Evolutionary conservation across 2,329 filamentous ascomycete genomes (phyloP), one percentile per base, ranked within the genome.

Genomic region (Fusarium zealandicum): DNA sequence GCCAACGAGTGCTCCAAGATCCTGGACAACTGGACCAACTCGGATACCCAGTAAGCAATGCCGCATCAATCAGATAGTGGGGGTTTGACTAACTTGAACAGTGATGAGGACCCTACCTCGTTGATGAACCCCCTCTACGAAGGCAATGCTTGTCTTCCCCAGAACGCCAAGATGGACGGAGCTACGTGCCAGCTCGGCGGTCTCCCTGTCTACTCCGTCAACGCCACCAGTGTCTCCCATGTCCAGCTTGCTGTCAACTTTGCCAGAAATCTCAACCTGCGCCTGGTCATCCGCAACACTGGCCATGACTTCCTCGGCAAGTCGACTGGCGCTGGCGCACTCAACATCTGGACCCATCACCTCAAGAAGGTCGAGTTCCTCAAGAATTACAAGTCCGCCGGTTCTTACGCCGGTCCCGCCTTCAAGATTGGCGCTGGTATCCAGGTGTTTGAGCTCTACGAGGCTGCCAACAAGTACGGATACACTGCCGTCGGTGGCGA

Each of bases 281-380:
- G 78, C 4, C 66, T 81, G 20, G 74, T 79, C 16, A 71, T 80
- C 48, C 80, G 61, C 52, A 69, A 81, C 69, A 81, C 78, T 1
- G 79, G 78, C 46, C 79, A 81, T 57, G 77, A 79, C 57, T 80
- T 78, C 65, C 69, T 72, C 17, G 85, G 84, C 40, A 82, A 82
- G 45, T 83, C 80, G 2, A 83, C 83, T 0, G 85, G 85, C 16
- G 80, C 78, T 25, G 85, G 85, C 4, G 75, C 80, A 1, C 69
- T 86, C 5, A 75, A 77, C 8, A 74, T 86, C 42, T 86, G 84
- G 78, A 85, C 79, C 10, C 82, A 85, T 56, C 69, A 78, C 60
- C 75, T 86, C 40, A 79, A 82, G 61, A 71, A 76, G 9, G 57
- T 68, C 14, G 39, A 67, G 50, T 46, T 67, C 20, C 43, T 69